Base-by-base conservation (phyloP, 2,329 filamentous ascomycete genomes). In the Didymella glomerata region DNA sequence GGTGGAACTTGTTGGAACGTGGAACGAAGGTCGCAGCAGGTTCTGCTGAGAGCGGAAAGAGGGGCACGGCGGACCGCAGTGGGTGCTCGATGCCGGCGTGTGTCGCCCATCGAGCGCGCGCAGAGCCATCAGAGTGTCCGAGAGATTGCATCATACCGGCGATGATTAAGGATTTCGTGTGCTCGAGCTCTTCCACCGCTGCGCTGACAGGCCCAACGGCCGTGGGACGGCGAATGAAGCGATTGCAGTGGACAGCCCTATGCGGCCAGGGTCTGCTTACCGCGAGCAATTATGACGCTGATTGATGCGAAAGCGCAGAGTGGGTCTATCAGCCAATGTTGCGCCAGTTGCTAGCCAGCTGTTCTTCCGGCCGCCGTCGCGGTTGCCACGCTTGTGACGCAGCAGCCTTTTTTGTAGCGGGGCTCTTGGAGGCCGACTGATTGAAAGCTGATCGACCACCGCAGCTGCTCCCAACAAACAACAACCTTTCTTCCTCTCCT, bases 371-470 rank as follows among this genome's bases (percentile, higher is more conserved):
- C 66, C 60, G 64, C 54, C 61, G 52, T 57, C 59, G 57, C 57
- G 61, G 63, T 54, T 49, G 73, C 60, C 71, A 71, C 71, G 73
- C 70, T 59, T 66, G 72, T 74, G 73, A 75, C 72, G 73, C 70
- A 70, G 64, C 62, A 60, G 50, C 61, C 46, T 63, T 64, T 71
- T 70, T 65, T 65, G 62, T 52, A 57, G 53, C 48, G 58, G 53
- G 58, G 62, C 61, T 42, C 56, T 51, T 70, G 54, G 67, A 70
- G 67, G 68, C 66, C 57, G 54, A 38, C 34, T 59, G 61, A 60
- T 62, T 61, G 63, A 66, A 69, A 68, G 63, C 53, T 62, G 61
- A 57, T 61, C 66, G 57, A 61, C 63, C 61, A 56, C 58, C 64
- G 50, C 62, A 63, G 27, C 41, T 45, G 62, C 63, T 68, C 61